Percentiles rank a stretch among this genome's conserved stretches.
These are phyloP conservation scores for Pichia sp. DNA, from an alignment of 1,139 yeast species.

Conservation along the genomic window DNA sequence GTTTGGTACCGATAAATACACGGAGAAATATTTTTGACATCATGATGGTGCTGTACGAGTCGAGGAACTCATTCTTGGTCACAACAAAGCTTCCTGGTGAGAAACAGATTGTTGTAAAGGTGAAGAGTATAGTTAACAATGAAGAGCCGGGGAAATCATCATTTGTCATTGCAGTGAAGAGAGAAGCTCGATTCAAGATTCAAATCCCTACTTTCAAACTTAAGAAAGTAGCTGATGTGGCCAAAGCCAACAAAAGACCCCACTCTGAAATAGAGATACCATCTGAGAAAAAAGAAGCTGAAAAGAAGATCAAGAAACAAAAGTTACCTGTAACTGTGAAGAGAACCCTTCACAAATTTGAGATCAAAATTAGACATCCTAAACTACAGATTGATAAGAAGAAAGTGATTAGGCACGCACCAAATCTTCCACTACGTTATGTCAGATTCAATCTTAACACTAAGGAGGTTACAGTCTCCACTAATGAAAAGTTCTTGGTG, in stretches of 20 bases:
- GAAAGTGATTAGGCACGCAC: slow-evolving; percentile 18
- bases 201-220: slow-evolving; percentile 25
- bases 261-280: no score
- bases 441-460: slow-evolving; percentile 22
- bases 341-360: slow-evolving; percentile 5
- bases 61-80: slow-evolving; percentile 56
- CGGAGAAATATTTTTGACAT: slow-evolving; percentile 60
- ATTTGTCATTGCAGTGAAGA: slow-evolving; percentile 20
- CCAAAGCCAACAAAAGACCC: no score
- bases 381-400: slow-evolving; percentile 2
- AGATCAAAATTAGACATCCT: slow-evolving; percentile 11
- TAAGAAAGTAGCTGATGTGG: no score
- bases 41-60: slow-evolving; percentile 57
- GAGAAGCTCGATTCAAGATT: slow-evolving; percentile 27
- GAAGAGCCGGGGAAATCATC: slow-evolving; percentile 14
- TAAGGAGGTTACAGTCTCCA: slow-evolving; percentile 22
- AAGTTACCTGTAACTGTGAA: slow-evolving; percentile 9
- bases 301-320: slow-evolving; percentile 4
- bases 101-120: slow-evolving; percentile 55
- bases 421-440: slow-evolving; percentile 22
- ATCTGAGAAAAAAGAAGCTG: no score
- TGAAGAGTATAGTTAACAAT: slow-evolving; percentile 35
- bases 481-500: slow-evolving; percentile 18
- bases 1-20: slow-evolving; percentile 50
- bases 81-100: slow-evolving; percentile 61